These are phyloP conservation scores for Gaeumannomyces sp. DNA, from an alignment of 2,329 filamentous ascomycete species.

Conservation along the genomic window DNA sequence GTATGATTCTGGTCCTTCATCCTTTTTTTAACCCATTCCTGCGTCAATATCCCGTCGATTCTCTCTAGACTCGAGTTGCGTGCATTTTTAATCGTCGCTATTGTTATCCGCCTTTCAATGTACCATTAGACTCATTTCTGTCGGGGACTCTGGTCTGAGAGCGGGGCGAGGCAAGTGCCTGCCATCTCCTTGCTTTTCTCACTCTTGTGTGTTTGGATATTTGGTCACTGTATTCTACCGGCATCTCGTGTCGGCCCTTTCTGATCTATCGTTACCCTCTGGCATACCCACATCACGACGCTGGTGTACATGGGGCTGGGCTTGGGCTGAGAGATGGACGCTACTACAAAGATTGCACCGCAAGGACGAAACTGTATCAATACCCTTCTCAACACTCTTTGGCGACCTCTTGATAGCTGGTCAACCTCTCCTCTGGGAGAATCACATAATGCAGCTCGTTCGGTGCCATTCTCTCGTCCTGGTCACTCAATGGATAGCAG, in stretches of 20 bases:
- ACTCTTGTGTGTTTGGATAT: neutral
- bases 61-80: neutral
- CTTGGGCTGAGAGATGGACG: slow-evolving; percentile 1
- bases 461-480: neutral
- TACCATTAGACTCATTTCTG: slow-evolving; percentile 5
- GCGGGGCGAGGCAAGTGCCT: neutral
- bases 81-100: neutral
- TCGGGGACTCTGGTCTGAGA: neutral
- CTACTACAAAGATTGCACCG: slow-evolving; percentile 10
- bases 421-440: neutral
- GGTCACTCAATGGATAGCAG: neutral
- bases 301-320: neutral
- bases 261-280: neutral
- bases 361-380: slow-evolving; percentile 14
- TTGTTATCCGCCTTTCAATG: neutral
- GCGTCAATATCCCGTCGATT: neutral
- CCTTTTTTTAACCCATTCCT: neutral
- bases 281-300: neutral
- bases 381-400: slow-evolving; percentile 20
- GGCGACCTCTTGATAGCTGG: neutral
- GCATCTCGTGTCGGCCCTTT: no score
- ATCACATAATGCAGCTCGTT: neutral
- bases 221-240: neutral
- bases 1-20: neutral
- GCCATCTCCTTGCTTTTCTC: slow-evolving; percentile 1